Percentiles rank a stretch among this genome's conserved stretches.
Evolutionary conservation across 805 yeast genomes (phyloP).

Genomic region (Clavispora asparagi): DNA sequence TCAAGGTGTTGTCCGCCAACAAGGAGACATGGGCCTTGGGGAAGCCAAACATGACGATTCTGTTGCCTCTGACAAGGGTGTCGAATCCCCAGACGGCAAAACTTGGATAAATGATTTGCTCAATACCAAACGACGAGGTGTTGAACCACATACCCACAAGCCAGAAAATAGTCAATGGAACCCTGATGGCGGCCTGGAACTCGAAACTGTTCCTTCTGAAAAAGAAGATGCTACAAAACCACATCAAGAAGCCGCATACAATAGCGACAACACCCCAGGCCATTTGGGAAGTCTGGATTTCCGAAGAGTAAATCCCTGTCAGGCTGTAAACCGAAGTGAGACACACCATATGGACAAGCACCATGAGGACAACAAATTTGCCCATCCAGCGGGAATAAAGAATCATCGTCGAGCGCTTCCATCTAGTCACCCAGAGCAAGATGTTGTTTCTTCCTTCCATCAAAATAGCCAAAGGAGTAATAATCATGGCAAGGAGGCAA

Average conservation of each 20-base stretch:
- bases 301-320: background rate
- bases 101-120: slow-evolving; percentile 35
- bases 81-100: slow-evolving; percentile 60
- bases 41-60: slow-evolving; percentile 31
- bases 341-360: slow-evolving; percentile 11
- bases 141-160: slow-evolving; percentile 14
- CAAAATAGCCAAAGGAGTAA: slow-evolving; percentile 13
- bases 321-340: slow-evolving; percentile 5
- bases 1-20: slow-evolving; percentile 41
- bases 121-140: slow-evolving; percentile 3
- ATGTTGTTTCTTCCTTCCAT: slow-evolving; percentile 16
- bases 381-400: slow-evolving; percentile 15
- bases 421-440: slow-evolving; percentile 15
- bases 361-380: slow-evolving; percentile 11
- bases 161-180: slow-evolving; percentile 11
- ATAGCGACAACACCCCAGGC: slow-evolving; percentile 11
- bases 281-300: slow-evolving; percentile 6
- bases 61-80: slow-evolving; percentile 29
- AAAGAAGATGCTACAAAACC: slow-evolving; percentile 12
- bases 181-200: slow-evolving; percentile 12
- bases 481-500: slow-evolving; percentile 12
- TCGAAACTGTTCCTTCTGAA: slow-evolving; percentile 13
- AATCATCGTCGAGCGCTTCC: slow-evolving; percentile 15
- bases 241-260: slow-evolving; percentile 9
- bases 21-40: slow-evolving; percentile 29